phyloP scores from a whole-genome alignment of 371 early-diverging fungal genomes.

The Mortierella sp. region DNA sequence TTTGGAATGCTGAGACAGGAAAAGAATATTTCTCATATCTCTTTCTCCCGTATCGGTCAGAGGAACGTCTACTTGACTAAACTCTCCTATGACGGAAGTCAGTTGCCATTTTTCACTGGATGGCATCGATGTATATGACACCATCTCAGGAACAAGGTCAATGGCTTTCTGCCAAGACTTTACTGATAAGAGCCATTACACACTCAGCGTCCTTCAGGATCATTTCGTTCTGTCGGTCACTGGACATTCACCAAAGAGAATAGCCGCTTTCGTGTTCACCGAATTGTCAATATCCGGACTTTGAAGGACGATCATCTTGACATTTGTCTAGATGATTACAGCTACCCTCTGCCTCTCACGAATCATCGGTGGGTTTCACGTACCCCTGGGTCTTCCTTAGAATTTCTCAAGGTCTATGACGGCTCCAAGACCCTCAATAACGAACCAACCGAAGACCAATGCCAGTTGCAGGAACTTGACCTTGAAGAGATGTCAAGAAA shows the following conservation, averaged over 20 bases:
- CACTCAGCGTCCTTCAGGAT: slow-evolving; percentile 5
- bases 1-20: slow-evolving; percentile 23
- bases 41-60: not conserved
- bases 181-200: not conserved
- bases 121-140: slow-evolving; percentile 5
- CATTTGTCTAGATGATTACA: slow-evolving; percentile 13
- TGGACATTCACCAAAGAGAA: not conserved
- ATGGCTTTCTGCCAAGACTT: not conserved
- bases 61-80: not conserved
- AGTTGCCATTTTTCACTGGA: not conserved
- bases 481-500: too few relatives aligned
- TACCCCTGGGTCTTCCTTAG: too few relatives aligned
- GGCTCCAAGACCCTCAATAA: too few relatives aligned
- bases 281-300: slow-evolving; percentile 14
- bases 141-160: slow-evolving; percentile 10
- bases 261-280: slow-evolving; percentile 7
- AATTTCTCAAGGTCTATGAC: too few relatives aligned
- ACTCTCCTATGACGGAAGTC: slow-evolving; percentile 8
- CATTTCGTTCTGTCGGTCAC: not conserved
- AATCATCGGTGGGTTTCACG: too few relatives aligned
- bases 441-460: too few relatives aligned
- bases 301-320: slow-evolving; percentile 11
- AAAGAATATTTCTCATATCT: slow-evolving; percentile 6
- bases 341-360: not conserved
- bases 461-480: too few relatives aligned